Conservation (phyloP, 176 grass and related monocot genomes). For the Oryza glumipatula region DNA sequence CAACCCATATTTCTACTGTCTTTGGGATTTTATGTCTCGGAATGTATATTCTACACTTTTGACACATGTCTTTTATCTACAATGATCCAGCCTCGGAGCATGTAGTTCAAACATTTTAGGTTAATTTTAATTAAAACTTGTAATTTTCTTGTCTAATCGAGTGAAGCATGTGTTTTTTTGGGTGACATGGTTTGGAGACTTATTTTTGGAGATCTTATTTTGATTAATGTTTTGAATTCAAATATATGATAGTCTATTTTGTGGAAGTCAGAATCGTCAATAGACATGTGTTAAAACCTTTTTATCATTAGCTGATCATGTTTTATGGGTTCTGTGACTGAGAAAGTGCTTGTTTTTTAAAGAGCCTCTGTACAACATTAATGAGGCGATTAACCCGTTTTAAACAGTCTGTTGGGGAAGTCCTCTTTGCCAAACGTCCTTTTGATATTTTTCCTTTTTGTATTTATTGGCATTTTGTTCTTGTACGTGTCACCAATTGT, state of each 20-base stretch:
- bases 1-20: not conserved
- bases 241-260: not conserved
- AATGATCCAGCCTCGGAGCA: not conserved
- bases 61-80: not conserved
- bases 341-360: not conserved
- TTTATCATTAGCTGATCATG: not conserved
- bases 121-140: not conserved
- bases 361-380: not conserved
- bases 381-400: slow-evolving; percentile 11
- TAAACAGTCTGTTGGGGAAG: not conserved
- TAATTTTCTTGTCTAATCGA: not conserved
- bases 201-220: not conserved
- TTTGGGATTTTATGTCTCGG: not conserved
- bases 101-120: slow-evolving; percentile 21
- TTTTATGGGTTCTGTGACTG: not conserved
- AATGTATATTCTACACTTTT: slow-evolving; percentile 11
- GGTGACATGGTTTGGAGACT: not conserved
- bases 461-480: not conserved
- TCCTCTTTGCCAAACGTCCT: not conserved
- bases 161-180: not conserved
- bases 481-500: not conserved
- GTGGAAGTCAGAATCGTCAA: not conserved
- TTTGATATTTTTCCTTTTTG: not conserved
- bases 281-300: not conserved
- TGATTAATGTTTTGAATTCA: slow-evolving; percentile 1